Conservation (phyloP, 352 stramenopile genomes). For the Globisporangium okanoganense region DNA sequence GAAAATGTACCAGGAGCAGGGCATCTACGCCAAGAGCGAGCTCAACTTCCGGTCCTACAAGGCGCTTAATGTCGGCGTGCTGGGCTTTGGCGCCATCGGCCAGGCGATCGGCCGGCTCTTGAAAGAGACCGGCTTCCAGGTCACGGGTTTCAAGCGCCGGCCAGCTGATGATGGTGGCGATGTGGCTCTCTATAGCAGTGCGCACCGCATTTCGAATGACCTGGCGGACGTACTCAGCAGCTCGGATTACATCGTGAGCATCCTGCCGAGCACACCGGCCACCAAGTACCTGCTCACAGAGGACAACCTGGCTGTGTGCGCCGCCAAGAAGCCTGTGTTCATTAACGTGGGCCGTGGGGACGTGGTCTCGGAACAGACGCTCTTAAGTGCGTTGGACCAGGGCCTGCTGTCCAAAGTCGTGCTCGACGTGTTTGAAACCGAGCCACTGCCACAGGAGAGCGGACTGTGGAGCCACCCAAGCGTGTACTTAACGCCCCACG, state of each 20-base stretch:
- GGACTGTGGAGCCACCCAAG: conserved; percentile 58
- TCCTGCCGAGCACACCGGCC: conserved; percentile 71
- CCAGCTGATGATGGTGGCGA: conserved; percentile 19
- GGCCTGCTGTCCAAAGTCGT: conserved; percentile 56
- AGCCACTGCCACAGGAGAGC: conserved; percentile 45
- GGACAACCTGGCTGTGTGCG: conserved; percentile 36
- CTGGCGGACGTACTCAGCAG: conserved; percentile 41
- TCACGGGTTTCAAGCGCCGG: conserved; percentile 64
- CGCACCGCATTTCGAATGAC: conserved; percentile 41
- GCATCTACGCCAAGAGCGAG: conserved; percentile 28
- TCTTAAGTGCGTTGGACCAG: conserved; percentile 68
- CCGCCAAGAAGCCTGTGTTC: conserved; percentile 58
- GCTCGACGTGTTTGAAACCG: conserved; percentile 57
- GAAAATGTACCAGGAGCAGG: conserved; percentile 25
- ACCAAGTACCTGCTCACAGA: conserved; percentile 65
- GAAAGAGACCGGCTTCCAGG: conserved; percentile 52
- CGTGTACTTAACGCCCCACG: conserved; percentile 79
- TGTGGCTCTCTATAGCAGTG: conserved; percentile 18
- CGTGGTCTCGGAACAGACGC: conserved; percentile 56
- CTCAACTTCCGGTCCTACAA: conserved; percentile 38
- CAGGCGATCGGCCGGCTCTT: conserved; percentile 48
- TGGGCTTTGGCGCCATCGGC: conserved; percentile 59
- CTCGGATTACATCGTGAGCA: conserved; percentile 79
- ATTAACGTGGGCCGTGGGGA: conserved; percentile 88
- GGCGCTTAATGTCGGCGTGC: conserved; percentile 47